These are phyloP conservation scores for Buddleja alternifolia DNA, from an alignment of 257 asterid genomes.

Conservation along the genomic window DNA sequence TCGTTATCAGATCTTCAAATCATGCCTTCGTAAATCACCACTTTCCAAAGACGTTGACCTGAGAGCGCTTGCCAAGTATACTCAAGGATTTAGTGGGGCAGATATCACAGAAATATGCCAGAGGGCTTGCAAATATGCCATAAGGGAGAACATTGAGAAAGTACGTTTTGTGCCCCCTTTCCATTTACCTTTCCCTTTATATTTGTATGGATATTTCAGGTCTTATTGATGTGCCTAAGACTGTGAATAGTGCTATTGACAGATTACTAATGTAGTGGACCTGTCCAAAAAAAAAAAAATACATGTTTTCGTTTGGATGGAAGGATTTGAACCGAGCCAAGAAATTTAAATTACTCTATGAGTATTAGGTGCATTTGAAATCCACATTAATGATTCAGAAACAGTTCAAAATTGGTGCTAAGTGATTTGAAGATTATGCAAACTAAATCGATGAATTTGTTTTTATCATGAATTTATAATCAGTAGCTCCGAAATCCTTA, in stretches of 20 bases:
- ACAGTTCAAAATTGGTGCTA: no score
- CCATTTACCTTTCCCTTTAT: no score
- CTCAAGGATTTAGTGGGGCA: slow-evolving; percentile 65
- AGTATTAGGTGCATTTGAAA: no score
- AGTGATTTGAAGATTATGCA: no score
- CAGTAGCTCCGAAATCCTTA: no score
- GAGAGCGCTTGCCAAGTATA: slow-evolving; percentile 57
- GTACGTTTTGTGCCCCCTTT: slow-evolving; percentile 28
- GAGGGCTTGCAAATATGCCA: slow-evolving; percentile 64
- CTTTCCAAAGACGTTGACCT: slow-evolving; percentile 53
- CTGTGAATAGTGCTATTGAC: neutral
- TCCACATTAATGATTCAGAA: no score
- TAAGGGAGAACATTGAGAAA: slow-evolving; percentile 62
- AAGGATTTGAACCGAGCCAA: no score
- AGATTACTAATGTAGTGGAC: neutral
- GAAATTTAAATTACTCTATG: no score
- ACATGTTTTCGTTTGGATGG: no score
- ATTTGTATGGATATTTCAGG: no score
- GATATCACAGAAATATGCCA: slow-evolving; percentile 64
- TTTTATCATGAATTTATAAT: no score
- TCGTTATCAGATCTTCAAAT: slow-evolving; percentile 60
- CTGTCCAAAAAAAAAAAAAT: neutral
- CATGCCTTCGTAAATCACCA: slow-evolving; percentile 60
- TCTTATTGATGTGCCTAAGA: neutral
- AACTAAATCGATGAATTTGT: no score